Conservation (phyloP, 768 basidiomycete genomes). For the Termitomyces sp. region DNA sequence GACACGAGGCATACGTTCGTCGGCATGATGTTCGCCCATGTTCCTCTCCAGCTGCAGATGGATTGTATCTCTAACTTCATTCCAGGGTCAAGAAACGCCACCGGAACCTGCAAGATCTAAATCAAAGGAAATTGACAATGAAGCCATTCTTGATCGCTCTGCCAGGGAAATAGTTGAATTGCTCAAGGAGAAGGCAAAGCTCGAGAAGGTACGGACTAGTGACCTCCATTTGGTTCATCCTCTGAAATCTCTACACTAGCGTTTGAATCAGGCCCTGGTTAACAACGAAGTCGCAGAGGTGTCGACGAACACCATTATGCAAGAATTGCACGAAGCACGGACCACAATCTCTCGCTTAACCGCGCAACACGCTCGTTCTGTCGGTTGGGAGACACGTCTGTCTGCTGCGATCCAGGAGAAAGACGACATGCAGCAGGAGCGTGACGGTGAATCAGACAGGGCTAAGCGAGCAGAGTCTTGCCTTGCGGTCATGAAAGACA, state of each 20-base stretch:
- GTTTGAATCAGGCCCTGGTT: constrained; percentile 70
- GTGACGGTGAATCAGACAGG: constrained; percentile 62
- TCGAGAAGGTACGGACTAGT: constrained; percentile 47
- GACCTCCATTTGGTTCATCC: background rate
- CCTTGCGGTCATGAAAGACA: constrained; percentile 58
- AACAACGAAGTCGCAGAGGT: constrained; percentile 80
- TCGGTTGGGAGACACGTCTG: constrained; percentile 66
- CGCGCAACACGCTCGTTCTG: constrained; percentile 61
- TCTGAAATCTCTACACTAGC: constrained; percentile 31
- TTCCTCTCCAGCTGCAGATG: background rate
- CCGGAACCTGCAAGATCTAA: background rate
- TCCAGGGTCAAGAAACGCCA: constrained; percentile 4
- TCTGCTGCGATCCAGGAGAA: constrained; percentile 63
- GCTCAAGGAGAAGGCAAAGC: constrained; percentile 49
- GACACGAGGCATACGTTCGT: constrained; percentile 83
- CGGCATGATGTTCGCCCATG: constrained; percentile 51
- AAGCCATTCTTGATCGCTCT: constrained; percentile 24
- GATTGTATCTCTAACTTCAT: background rate
- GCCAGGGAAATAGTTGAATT: constrained; percentile 26
- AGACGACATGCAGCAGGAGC: constrained; percentile 82
- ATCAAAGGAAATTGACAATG: constrained; percentile 13
- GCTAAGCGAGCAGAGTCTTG: constrained; percentile 65
- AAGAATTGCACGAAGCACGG: constrained; percentile 72
- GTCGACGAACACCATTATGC: constrained; percentile 66
- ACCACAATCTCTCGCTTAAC: constrained; percentile 60